These are phyloP conservation scores for Leccinum uliginosum DNA, from an alignment of 768 basidiomycete genomes.

Conservation along the genomic window DNA sequence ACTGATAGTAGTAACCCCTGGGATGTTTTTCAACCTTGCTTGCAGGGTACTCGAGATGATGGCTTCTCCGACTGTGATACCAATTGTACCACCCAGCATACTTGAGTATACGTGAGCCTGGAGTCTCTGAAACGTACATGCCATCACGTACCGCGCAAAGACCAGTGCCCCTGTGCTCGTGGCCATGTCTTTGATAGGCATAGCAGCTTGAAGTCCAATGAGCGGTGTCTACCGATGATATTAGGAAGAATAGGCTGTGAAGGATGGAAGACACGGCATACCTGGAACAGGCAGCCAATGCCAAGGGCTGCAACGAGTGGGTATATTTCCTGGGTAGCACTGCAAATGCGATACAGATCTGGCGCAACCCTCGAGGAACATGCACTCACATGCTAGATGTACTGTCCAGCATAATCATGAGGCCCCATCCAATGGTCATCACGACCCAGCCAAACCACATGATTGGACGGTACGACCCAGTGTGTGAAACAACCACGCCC, in stretches of 20 bases:
- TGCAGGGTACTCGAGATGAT: slow-evolving; percentile 55
- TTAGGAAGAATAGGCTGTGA: neutral
- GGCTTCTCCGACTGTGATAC: slow-evolving; percentile 68
- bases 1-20: slow-evolving; percentile 28
- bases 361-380: neutral
- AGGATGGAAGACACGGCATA: neutral
- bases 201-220: slow-evolving; percentile 39
- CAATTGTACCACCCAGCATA: slow-evolving; percentile 68
- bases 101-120: slow-evolving; percentile 31
- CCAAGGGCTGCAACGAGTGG: slow-evolving; percentile 32
- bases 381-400: slow-evolving; percentile 26
- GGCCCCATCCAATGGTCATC: slow-evolving; percentile 33
- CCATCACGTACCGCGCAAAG: slow-evolving; percentile 27
- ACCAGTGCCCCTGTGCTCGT: slow-evolving; percentile 36
- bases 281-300: slow-evolving; percentile 34
- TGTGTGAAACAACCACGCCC: slow-evolving; percentile 25
- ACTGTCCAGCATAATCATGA: slow-evolving; percentile 35
- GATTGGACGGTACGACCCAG: slow-evolving; percentile 28
- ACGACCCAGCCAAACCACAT: slow-evolving; percentile 29
- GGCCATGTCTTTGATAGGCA: slow-evolving; percentile 44
- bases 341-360: slow-evolving; percentile 8
- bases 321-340: slow-evolving; percentile 30
- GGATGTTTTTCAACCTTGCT: slow-evolving; percentile 12
- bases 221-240: slow-evolving; percentile 23
- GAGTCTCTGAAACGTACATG: neutral